Conservation (phyloP, 345 rosid genomes). For the Hevea brasiliensis region DNA sequence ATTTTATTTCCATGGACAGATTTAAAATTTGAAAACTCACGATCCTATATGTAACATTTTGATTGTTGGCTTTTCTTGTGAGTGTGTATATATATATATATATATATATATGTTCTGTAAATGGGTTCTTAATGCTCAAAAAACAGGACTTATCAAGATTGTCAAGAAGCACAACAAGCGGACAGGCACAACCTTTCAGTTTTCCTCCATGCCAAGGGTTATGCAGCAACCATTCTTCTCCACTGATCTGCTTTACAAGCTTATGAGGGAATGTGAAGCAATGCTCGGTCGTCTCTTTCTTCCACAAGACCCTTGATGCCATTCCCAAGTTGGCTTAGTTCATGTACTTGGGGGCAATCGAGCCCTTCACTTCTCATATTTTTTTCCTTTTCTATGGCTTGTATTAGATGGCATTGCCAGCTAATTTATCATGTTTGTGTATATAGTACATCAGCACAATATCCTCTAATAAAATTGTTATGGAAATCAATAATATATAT, state of each 20-base stretch:
- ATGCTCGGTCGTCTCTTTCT: conserved; percentile 35
- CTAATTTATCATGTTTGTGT: background rate
- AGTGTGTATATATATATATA: no score
- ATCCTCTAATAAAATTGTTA: no score
- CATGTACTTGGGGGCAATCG: background rate
- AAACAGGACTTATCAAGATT: conserved; percentile 42
- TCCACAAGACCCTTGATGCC: conserved; percentile 16
- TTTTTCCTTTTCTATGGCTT: background rate
- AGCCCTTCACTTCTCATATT: background rate
- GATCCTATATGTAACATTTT: no score
- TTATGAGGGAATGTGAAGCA: conserved; percentile 35
- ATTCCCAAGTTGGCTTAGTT: background rate
- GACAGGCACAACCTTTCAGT: conserved; percentile 27
- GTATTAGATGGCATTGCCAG: background rate
- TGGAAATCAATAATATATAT: no score
- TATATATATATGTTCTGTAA: no score
- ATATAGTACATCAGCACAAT: no score
- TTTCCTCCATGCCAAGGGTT: conserved; percentile 31
- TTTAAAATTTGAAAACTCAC: no score
- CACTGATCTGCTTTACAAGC: conserved; percentile 43
- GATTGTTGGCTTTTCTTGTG: background rate
- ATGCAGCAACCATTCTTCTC: conserved; percentile 46
- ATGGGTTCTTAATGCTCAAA: background rate
- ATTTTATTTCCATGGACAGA: no score
- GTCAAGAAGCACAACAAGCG: conserved; percentile 53